Base-by-base conservation (phyloP, 805 yeast species). In the Brettanomyces nanus region DNA sequence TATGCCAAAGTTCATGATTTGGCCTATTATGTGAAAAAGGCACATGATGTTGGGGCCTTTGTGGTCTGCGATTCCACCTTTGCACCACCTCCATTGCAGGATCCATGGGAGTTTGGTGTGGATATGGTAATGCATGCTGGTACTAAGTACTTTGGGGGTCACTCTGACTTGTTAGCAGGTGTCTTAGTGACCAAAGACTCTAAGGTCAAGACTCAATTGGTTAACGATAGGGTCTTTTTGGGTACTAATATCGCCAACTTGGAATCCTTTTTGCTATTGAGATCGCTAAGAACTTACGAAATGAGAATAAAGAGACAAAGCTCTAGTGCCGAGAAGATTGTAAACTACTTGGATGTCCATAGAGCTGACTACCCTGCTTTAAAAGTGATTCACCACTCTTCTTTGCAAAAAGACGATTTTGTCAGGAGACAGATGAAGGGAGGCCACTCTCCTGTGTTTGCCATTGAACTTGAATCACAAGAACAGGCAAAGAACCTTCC, bases 81-180 rank as follows among this genome's bases (percentile, higher is more conserved):
- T 61, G 97, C 95, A 7, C 95, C 97, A 17, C 95, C 95, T 11
- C 95, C 95, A 14, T 61, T 87, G 40, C 82, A 77, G 49, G 74
- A 85, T 43, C 90, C 95, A 4, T 85, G 86, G 61, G 68, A 69
- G 28, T 80, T 74, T 50, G 95, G 90, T 34, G 95, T 82, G 22
- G 97, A 90, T 58, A 62, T 86, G 46, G 77, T 90, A n/a, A 65
- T 90, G 73, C 96, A 89, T 58, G 85, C 96, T 1, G 95, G 87
- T 1, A 89, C 96, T 1, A 89, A 89, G 56, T 90, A 81, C 61
- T 81, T 86, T 52, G 96, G 95, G 28, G 97, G 97, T n/a, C 96
- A 89, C 60, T 84, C 95, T 5, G 97, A 89, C 57, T 63, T 87
- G 31, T 65, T 89, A 36, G 87, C 95, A 4, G 97, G 97, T 25